These are phyloP conservation scores for Apiospora phragmitis DNA, from an alignment of 2,329 filamentous ascomycete genomes.

Conservation along the genomic window DNA sequence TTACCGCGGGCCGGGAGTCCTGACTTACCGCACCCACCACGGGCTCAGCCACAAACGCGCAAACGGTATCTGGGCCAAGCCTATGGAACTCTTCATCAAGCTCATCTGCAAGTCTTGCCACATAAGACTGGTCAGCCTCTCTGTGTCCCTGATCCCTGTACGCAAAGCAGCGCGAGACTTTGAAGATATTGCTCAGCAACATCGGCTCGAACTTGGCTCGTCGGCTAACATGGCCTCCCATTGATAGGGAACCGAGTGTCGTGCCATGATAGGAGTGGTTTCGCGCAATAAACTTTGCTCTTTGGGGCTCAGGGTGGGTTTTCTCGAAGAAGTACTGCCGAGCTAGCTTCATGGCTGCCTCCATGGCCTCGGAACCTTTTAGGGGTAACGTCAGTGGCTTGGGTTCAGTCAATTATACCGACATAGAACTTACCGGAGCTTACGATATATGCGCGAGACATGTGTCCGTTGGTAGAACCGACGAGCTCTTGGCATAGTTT, in stretches of 20 bases:
- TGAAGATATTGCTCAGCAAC: constrained; percentile 55
- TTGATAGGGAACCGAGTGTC: constrained; percentile 66
- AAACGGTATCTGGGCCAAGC: constrained; percentile 65
- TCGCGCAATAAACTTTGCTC: constrained; percentile 67
- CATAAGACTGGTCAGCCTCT: constrained; percentile 61
- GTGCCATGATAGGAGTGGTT: constrained; percentile 71
- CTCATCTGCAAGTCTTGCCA: constrained; percentile 60
- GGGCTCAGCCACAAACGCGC: constrained; percentile 72
- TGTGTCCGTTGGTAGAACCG: constrained; percentile 31
- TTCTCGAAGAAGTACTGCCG: constrained; percentile 62
- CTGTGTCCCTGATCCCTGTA: constrained; percentile 56
- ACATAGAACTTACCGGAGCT: constrained; percentile 31
- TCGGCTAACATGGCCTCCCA: constrained; percentile 62
- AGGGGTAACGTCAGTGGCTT: background rate
- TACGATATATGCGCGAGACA: constrained; percentile 37
- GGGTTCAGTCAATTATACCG: background rate
- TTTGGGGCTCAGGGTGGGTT: constrained; percentile 48
- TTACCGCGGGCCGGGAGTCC: too few species aligned
- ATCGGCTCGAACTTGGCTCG: constrained; percentile 64
- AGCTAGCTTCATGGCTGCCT: constrained; percentile 62
- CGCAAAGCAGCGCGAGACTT: constrained; percentile 66
- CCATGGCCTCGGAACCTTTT: constrained; percentile 62
- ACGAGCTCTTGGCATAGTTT: constrained; percentile 35
- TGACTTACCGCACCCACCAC: constrained; percentile 67
- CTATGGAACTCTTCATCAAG: constrained; percentile 66